Percentiles rank a stretch among this genome's conserved stretches.
phyloP scores from a whole-genome alignment of 2,329 filamentous ascomycete species.

The Macrophomina phaseolina region DNA sequence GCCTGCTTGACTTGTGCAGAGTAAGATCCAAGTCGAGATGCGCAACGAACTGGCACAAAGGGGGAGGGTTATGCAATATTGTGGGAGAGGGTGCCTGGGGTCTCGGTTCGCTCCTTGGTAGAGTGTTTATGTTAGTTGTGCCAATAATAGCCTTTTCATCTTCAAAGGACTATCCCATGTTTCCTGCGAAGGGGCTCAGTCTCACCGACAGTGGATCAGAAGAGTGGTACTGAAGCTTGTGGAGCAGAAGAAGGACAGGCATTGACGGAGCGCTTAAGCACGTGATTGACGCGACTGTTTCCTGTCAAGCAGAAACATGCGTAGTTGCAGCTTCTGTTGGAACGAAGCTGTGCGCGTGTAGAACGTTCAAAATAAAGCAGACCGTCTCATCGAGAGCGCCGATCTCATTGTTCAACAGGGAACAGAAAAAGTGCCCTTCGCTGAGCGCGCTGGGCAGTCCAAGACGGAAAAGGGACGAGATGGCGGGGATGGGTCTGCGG shows the following conservation, averaged over 20 bases:
- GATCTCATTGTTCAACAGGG: too few relatives aligned
- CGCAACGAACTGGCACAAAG: background rate
- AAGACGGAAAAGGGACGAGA: background rate
- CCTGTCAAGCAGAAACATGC: too few relatives aligned
- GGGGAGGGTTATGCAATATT: background rate
- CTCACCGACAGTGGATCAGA: background rate
- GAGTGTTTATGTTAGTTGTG: background rate
- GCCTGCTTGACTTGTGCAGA: background rate
- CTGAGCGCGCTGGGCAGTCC: background rate
- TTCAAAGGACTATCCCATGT: background rate
- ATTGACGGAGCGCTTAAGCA: too few relatives aligned
- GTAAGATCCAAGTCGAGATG: background rate
- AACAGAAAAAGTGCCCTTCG: too few relatives aligned
- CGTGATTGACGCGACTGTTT: too few relatives aligned
- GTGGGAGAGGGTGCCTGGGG: background rate
- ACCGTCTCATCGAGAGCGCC: too few relatives aligned
- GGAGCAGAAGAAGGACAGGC: background rate
- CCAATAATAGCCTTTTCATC: background rate
- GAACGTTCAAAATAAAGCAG: background rate
- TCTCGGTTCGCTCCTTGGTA: slow-evolving; percentile 2
- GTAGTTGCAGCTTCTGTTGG: too few relatives aligned
- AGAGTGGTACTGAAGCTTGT: background rate
- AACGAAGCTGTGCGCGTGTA: too few relatives aligned
- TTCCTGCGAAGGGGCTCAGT: background rate
- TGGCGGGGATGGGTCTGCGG: background rate